These are phyloP conservation scores for Aphanoascus verrucosus DNA, from an alignment of 2,329 filamentous ascomycete species.

Conservation along the genomic window DNA sequence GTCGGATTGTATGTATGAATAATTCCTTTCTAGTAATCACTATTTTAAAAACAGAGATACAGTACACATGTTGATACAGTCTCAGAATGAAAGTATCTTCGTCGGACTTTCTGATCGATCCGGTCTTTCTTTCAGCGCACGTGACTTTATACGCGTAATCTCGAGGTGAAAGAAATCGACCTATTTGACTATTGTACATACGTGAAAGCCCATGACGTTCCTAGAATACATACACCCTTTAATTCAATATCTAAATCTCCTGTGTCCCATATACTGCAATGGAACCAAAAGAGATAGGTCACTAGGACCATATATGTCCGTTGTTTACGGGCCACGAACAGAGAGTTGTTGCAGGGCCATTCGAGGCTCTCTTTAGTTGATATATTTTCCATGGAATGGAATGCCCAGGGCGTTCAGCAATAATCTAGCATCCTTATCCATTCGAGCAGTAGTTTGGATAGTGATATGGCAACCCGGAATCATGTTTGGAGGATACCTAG, in stretches of 20 bases:
- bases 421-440: conserved; percentile 72
- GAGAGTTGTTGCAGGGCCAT: not conserved
- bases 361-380: conserved; percentile 34
- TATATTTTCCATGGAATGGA: conserved; percentile 69
- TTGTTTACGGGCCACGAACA: not conserved
- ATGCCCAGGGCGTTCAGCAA: conserved; percentile 62
- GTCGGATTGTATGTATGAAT: conserved; percentile 2
- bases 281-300: too few species aligned
- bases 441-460: conserved; percentile 72
- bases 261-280: not conserved
- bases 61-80: too few species aligned
- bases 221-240: not conserved
- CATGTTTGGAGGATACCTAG: conserved; percentile 57
- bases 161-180: not conserved
- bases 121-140: not conserved
- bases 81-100: not conserved
- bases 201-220: not conserved
- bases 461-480: conserved; percentile 77
- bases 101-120: not conserved
- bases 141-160: not conserved
- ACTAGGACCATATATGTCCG: too few species aligned
- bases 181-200: not conserved
- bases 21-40: not conserved
- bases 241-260: not conserved
- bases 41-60: not conserved